These are phyloP conservation scores for Daedaleopsis nitida DNA, from an alignment of 768 basidiomycete species.

Conservation along the genomic window DNA sequence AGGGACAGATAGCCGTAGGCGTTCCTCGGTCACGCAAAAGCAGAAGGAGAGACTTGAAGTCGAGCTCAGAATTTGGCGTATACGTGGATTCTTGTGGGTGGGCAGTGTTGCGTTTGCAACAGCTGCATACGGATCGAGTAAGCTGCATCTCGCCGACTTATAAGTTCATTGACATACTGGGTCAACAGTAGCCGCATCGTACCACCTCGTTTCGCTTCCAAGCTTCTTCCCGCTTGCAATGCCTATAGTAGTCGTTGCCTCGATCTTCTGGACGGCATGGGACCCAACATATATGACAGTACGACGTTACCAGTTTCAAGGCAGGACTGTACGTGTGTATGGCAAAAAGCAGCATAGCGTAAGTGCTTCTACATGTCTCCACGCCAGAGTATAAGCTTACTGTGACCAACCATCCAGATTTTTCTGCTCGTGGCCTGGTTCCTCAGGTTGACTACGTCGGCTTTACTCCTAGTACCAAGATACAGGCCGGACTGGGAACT, in stretches of 20 bases:
- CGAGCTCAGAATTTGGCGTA: slow-evolving; percentile 66
- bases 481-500: slow-evolving; percentile 42
- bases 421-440: slow-evolving; percentile 65
- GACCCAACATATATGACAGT: slow-evolving; percentile 76
- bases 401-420: slow-evolving; percentile 39
- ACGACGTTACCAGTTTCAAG: slow-evolving; percentile 64
- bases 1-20: slow-evolving; percentile 60
- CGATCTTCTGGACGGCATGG: slow-evolving; percentile 83
- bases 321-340: slow-evolving; percentile 66
- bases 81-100: slow-evolving; percentile 71
- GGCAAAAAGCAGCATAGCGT: slow-evolving; percentile 70
- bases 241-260: slow-evolving; percentile 54
- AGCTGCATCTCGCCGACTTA: neutral
- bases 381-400: neutral
- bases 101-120: slow-evolving; percentile 38
- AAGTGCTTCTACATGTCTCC: slow-evolving; percentile 24
- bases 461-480: slow-evolving; percentile 45
- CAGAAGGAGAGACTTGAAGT: slow-evolving; percentile 46
- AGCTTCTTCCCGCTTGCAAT: slow-evolving; percentile 26
- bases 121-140: slow-evolving; percentile 22
- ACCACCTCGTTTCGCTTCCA: slow-evolving; percentile 6
- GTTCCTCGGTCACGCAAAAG: slow-evolving; percentile 40
- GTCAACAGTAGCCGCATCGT: slow-evolving; percentile 10
- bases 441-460: slow-evolving; percentile 52
- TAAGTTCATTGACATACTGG: neutral